Evolutionary conservation across 2,329 filamentous ascomycete species (phyloP), one percentile per base, ranked within the genome.

Genomic region (Elsinoe arachidis): DNA sequence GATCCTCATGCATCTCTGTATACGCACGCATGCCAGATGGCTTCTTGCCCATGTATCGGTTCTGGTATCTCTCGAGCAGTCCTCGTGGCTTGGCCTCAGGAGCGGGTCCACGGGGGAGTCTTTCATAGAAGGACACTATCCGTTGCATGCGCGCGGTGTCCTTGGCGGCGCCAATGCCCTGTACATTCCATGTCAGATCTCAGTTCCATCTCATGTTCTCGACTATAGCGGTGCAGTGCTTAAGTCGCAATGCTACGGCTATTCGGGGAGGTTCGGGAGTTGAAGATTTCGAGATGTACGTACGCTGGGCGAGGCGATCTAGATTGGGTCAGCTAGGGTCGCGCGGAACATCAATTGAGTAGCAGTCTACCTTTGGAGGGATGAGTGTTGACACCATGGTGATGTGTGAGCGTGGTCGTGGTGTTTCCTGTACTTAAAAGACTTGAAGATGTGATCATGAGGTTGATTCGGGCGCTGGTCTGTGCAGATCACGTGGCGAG

Each of bases 101-200:
- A 69, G 91, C 91, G 66, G 88, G 76, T 68, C 93, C 95, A 71
- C 91, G 90, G 72, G 95, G 93, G 60, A 99, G 90, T 77, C 92
- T 95, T 80, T 95, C 90, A 83, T 99, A 99, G 83, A 99, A 97
- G 79, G 83, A 89, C 75, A 97, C 92, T 68, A 99, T 90, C 70
- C 91, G 88, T 75, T 95, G 88, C 93, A 99, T 97, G 74, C 92
- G 90, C 71, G 90, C 83, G 72, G 93, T 93, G 84, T 97, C 92
- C 72, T 91, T 89, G 67, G 91, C 90, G 72, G 88, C 87, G 71
- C 93, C 92, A 72, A 99, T 90, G 68, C 88, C 91, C 93, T 97
- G 73, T 65, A 62, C 47, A 4, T 19, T 21, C 49, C 30, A 4
- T 52, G 58, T 70, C 59, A 68, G 65, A 58, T 43, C 34, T 38